Conservation (phyloP, 1,139 yeast genomes). For the Dujonia santamariae region DNA sequence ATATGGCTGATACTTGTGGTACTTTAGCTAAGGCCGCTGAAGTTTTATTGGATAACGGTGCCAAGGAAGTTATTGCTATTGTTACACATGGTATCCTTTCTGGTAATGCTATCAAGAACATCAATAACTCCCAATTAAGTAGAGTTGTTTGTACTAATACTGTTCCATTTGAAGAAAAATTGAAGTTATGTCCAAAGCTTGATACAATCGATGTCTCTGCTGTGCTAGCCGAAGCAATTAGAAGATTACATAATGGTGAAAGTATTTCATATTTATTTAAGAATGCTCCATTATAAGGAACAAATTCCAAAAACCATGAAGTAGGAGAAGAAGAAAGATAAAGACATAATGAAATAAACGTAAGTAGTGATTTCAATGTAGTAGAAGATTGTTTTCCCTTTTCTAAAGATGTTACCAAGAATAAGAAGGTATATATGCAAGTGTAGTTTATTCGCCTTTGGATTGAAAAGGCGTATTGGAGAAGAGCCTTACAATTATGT, state of each 20-base stretch:
- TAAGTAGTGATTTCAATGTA: not conserved
- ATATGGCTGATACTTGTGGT: conserved; percentile 86
- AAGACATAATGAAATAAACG: too few species aligned
- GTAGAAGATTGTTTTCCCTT: too few species aligned
- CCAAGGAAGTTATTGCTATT: conserved; percentile 72
- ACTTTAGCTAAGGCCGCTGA: conserved; percentile 78
- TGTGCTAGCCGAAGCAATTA: conserved; percentile 73
- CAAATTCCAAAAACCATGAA: too few species aligned
- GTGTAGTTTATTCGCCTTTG: too few species aligned
- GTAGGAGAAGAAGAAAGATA: conserved; percentile 1
- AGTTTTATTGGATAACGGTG: conserved; percentile 56
- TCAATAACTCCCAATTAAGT: conserved; percentile 54
- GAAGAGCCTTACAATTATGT: too few species aligned
- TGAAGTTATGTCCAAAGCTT: conserved; percentile 48
- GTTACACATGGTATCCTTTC: conserved; percentile 81
- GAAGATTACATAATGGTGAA: conserved; percentile 83
- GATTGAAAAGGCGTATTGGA: too few species aligned
- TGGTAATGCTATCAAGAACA: conserved; percentile 63
- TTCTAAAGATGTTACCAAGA: too few species aligned
- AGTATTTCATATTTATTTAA: conserved; percentile 72
- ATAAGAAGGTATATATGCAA: too few species aligned
- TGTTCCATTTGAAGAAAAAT: conserved; percentile 61
- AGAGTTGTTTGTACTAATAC: conserved; percentile 74
- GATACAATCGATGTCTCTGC: conserved; percentile 72
- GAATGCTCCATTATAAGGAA: conserved; percentile 39